Evolutionary conservation across 1,139 yeast genomes (phyloP), one percentile per base, ranked within the genome.

Genomic region (Yamadazyma conglobata): DNA sequence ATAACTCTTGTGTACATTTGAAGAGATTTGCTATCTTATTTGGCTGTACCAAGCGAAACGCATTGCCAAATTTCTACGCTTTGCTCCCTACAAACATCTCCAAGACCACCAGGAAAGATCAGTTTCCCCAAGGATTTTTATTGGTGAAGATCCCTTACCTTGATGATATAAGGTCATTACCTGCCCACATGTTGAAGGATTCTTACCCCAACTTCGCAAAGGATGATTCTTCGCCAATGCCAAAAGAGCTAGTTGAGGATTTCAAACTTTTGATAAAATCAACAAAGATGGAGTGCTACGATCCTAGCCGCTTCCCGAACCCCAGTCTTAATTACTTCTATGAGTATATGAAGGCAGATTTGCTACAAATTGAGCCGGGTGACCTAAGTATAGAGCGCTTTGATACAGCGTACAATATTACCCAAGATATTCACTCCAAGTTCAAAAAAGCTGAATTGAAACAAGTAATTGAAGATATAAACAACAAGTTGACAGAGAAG

Each of bases 261-360:
- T 56, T 54, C 18, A 42, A 42, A 14, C 13, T 43, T 31, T 13
- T 50, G 32, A 33, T 39, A 32, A 30, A 50, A 27, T 32, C 42
- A 42, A 40, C 42, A 31, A 28, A 45, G 28, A 27, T 47, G 19
- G 34, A 42, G 14, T 50, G 54, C 10, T 85, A 79, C 46, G 54
- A 59, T n/a, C 88, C 93, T 0, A 50, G 55, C 6, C 70, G 76
- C 5, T 79, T 64, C 44, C 71, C 70, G 9, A 87, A 84, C 49
- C 95, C 95, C 0, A 59, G 72, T 2, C 54, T 88, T 25, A 78
- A 77, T 36, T 79, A 77, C 63, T 83, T 79, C 46, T 81, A 77
- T 52, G 70, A 73, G 37, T 60, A 79, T 0, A 54, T 87, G 15
- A 79, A 80, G 46, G 82, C 84, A 34, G 75, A 77, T 38, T 67